Base-by-base conservation (phyloP, 2,329 filamentous ascomycete species). In the Fonsecaea multimorphosa region DNA sequence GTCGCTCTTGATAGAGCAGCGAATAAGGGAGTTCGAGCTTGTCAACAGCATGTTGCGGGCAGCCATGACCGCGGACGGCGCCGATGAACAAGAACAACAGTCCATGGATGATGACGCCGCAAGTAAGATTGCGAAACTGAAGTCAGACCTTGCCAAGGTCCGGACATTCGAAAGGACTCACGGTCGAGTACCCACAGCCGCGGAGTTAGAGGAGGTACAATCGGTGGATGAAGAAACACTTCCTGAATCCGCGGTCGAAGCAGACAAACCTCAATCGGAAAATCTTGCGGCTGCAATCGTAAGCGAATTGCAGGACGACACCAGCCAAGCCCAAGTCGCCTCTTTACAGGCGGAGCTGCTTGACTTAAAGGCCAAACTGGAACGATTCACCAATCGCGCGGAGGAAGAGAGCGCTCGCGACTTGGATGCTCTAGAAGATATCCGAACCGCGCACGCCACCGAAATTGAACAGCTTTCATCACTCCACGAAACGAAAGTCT, bases 351-450 rank as follows among this genome's bases (percentile, higher is more conserved):
- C 27, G 73, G 79, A 54, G 71, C 68, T 59, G 68, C 78, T 29
- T 66, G 76, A 58, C 68, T 73, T 51, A 75, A 80, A 67, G 70
- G 76, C 53, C 75, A 78, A 66, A 76, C 73, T 49, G 1, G 75
- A 77, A 22, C 76, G 76, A 27, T 77, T 78, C 2, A 75, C 78
- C 36, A 76, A 78, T 27, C 78, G 75, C 36, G 73, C 79, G 24
- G 75, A 80, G 55, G 72, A 72, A 22, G 79, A 81, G 64, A 74
- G 77, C 22, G 40, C 46, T 11, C 81, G 79, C 61, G 76, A 78
- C 29, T 70, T 78, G 58, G 76, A 76, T 49, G 70, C 76, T 29
- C 71, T 69, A 40, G 74, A 76, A 14, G 76, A 76, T 22, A 74
- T 77, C 53, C 75, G 55, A 49, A 51, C 57, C 1, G 67, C 70